Evolutionary conservation across 164 flowering plant species (phyloP).

Genomic region (grape (Vitis vinifera)): ASM3070453v1 NC_081821.1:8009001-8009500

Average conservation of each 20-base stretch:
- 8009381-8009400: conserved; percentile 66
- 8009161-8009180: too few relatives aligned
- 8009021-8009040: background rate
- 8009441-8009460: background rate
- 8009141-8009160: too few relatives aligned
- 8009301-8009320: conserved; percentile 74
- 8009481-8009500: conserved; percentile 33
- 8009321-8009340: conserved; percentile 56
- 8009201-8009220: too few relatives aligned
- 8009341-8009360: conserved; percentile 16
- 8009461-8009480: conserved; percentile 13
- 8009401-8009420: conserved; percentile 63
- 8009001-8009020: background rate
- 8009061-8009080: background rate
- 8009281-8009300: conserved; percentile 55
- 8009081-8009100: too few relatives aligned
- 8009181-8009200: too few relatives aligned
- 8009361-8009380: conserved; percentile 37
- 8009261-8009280: conserved; percentile 27
- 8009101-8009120: too few relatives aligned
- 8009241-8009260: too few relatives aligned
- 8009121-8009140: too few relatives aligned
- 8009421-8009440: conserved; percentile 11
- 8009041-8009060: too few relatives aligned
- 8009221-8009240: too few relatives aligned